Evolutionary conservation across 1,139 yeast genomes (phyloP), one percentile per base, ranked within the genome.

Genomic region (Zygosaccharomyces sapae): DNA sequence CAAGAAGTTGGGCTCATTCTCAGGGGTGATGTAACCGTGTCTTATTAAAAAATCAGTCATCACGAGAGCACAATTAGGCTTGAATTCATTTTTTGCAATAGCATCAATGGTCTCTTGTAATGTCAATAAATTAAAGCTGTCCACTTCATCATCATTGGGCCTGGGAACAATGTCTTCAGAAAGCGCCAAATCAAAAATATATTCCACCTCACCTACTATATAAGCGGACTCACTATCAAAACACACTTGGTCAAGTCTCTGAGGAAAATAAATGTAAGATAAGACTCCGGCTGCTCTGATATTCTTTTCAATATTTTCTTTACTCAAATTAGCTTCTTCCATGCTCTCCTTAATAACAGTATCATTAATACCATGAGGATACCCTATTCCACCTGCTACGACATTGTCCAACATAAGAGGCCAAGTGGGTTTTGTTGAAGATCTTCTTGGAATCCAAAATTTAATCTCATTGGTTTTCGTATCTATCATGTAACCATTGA

Each of bases 321-420:
- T 72, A 0, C 62, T 55, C n/a, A 92, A 67, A 0, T 96, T 95
- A 0, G 96, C 98, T 62, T 92, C 98, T 61, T 92, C 98, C 52
- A 72, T 74, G 57, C 95, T 82, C 63, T 92, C 98, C 62, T 92
- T 92, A 18, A 86, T 57, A 2, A 83, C 80, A 0, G 97, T 90
- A 43, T 87, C 95, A 62, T 73, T 70, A 2, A 83, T 69, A 0
- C 92, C 89, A 55, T 79, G 72, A 0, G 96, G 96, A 61, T 83
- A 75, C 0, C 96, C 96, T 18, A 92, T 63, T 0, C 98, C 98
- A 1, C 98, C 98, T 0, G 96, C 98, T 4, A 92, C 87, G 1
- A 95, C 87, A 62, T 90, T 92, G 65, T 92, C 98, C 38, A 89
- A 74, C 86, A 80, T 84, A 0, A 87, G 85, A 0, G 98, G 97